Percentiles rank a stretch among this genome's conserved stretches.
Evolutionary conservation across 169 alveolate species (phyloP).

Genomic region (Toxoplasma gondii): DNA sequence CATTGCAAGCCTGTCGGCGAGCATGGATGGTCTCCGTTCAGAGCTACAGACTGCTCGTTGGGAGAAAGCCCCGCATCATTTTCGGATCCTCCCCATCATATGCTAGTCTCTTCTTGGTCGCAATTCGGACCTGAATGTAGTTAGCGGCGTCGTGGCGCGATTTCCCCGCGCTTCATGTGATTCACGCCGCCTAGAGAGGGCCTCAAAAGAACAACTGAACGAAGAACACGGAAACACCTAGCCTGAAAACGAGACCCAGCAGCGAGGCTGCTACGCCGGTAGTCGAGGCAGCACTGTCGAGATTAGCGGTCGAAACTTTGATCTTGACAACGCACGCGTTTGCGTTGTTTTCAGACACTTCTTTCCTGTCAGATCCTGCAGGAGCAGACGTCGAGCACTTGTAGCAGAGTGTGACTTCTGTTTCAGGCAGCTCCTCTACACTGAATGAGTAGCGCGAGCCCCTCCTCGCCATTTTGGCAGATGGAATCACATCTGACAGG

Average conservation of each 20-base stretch:
- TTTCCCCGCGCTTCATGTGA: no score
- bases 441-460: not conserved
- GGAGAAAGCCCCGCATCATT: no score
- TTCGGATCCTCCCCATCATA: no score
- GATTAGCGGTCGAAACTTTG: not conserved
- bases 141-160: no score
- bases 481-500: not conserved
- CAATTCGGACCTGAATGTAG: no score
- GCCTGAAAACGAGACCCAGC: not conserved
- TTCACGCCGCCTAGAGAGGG: no score
- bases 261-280: not conserved
- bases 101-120: no score
- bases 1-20: no score
- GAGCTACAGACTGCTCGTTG: no score
- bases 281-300: not conserved
- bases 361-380: not conserved
- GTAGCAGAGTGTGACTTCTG: not conserved
- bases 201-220: no score
- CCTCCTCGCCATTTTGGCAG: not conserved
- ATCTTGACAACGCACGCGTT: not conserved
- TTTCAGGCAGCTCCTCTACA: not conserved
- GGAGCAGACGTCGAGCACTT: not conserved
- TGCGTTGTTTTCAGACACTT: not conserved
- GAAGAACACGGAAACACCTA: not conserved
- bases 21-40: no score